Conservation (phyloP, 1,284 basidiomycete species). For the Moesziomyces sp. region DNA sequence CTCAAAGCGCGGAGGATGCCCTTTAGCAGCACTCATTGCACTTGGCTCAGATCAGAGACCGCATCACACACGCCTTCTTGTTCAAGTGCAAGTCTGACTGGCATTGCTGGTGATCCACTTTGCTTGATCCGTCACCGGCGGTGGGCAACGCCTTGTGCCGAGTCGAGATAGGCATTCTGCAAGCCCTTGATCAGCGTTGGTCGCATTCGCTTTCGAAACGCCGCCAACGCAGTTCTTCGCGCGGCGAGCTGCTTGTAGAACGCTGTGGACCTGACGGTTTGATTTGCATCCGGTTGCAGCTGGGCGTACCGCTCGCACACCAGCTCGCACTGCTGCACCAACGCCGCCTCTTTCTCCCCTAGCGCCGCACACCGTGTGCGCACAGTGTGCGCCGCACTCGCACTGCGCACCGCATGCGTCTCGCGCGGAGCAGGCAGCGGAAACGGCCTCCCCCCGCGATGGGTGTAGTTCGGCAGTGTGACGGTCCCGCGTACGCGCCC, state of each 20-base stretch:
- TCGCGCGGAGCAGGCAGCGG: constrained; percentile 23
- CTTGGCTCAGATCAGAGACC: too few relatives aligned
- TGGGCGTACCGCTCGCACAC: constrained; percentile 1
- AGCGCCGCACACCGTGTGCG: background rate
- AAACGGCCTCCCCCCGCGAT: constrained; percentile 11
- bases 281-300: background rate
- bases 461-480: constrained; percentile 6
- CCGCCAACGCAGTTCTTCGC: background rate
- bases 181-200: background rate
- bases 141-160: background rate
- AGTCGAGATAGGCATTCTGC: constrained; percentile 22
- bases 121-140: too few relatives aligned
- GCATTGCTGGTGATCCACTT: too few relatives aligned
- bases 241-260: constrained; percentile 4
- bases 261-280: background rate
- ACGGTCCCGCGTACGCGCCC: constrained; percentile 22
- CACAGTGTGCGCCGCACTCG: background rate
- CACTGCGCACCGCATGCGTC: constrained; percentile 10
- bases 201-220: background rate
- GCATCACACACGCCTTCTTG: too few relatives aligned
- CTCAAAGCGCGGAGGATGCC: too few relatives aligned
- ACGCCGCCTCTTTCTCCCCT: background rate
- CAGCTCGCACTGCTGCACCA: background rate
- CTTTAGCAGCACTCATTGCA: too few relatives aligned
- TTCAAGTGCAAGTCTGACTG: too few relatives aligned